Percentiles rank a stretch among this genome's conserved stretches.
Conservation (phyloP, 1,139 yeast species). For the Blastobotrys aristatus region DNA sequence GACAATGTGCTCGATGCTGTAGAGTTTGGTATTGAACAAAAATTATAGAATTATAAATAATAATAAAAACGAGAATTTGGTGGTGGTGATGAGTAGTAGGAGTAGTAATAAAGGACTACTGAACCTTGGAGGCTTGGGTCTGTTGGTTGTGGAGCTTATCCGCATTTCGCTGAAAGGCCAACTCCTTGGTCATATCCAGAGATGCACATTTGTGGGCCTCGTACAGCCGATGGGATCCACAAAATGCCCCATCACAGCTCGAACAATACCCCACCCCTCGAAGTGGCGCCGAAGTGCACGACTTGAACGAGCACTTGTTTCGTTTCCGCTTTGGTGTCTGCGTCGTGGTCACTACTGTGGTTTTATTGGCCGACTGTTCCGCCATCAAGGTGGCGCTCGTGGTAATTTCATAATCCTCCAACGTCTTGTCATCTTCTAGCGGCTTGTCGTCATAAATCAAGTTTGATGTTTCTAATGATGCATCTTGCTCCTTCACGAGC, state of each 20-base stretch:
- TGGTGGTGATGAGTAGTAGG: too few species aligned
- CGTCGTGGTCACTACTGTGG: slow-evolving; percentile 12
- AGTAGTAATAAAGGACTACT: slow-evolving; percentile 9
- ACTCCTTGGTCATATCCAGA: slow-evolving; percentile 73
- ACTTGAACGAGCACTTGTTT: slow-evolving; percentile 56
- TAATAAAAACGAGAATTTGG: too few species aligned
- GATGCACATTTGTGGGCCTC: slow-evolving; percentile 84
- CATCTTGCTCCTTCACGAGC: slow-evolving; percentile 25
- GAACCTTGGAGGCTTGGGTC: slow-evolving; percentile 42
- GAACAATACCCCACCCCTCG: slow-evolving; percentile 87
- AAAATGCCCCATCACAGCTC: slow-evolving; percentile 79
- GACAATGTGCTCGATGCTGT: slow-evolving; percentile 40
- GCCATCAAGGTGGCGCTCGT: slow-evolving; percentile 58
- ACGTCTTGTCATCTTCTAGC: slow-evolving; percentile 73
- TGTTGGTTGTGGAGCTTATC: slow-evolving; percentile 41
- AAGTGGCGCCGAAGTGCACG: slow-evolving; percentile 63
- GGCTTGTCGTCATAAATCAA: slow-evolving; percentile 51
- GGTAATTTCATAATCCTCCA: slow-evolving; percentile 75
- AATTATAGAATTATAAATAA: neutral
- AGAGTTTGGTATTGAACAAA: slow-evolving; percentile 13
- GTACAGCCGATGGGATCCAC: slow-evolving; percentile 80
- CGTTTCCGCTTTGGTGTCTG: slow-evolving; percentile 44
- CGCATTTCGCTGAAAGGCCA: slow-evolving; percentile 44
- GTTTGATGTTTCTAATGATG: slow-evolving; percentile 14
- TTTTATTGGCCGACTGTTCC: slow-evolving; percentile 12